phyloP scores from a whole-genome alignment of 2,329 filamentous ascomycete species.

The Penicillium sp. region DNA sequence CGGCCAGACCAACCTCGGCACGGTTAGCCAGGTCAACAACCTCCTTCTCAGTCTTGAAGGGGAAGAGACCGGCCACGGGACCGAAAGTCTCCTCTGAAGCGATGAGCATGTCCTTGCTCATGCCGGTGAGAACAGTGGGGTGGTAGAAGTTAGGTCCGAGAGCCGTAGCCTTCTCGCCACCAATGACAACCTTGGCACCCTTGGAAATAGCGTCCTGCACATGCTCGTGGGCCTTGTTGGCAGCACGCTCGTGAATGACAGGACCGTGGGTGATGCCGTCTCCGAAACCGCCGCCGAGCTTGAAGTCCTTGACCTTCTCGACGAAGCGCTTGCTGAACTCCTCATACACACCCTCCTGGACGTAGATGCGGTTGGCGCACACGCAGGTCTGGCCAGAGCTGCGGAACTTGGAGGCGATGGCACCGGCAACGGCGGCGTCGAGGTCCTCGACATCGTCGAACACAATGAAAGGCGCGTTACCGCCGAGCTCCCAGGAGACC shows the following conservation, averaged over 20 bases:
- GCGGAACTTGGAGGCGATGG: constrained; percentile 85
- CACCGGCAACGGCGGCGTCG: constrained; percentile 76
- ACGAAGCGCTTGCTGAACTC: constrained; percentile 55
- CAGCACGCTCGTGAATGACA: constrained; percentile 71
- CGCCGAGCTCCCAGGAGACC: constrained; percentile 84
- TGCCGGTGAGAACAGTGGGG: constrained; percentile 81
- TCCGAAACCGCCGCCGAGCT: constrained; percentile 47
- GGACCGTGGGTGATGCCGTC: constrained; percentile 48
- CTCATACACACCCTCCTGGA: constrained; percentile 52
- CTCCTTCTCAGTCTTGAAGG: constrained; percentile 83
- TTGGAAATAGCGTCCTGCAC: constrained; percentile 74
- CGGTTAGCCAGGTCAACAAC: constrained; percentile 79
- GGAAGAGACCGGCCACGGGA: constrained; percentile 84
- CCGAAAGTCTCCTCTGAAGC: constrained; percentile 92
- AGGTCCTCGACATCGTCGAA: constrained; percentile 87
- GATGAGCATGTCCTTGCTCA: constrained; percentile 80
- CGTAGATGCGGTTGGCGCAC: constrained; percentile 61
- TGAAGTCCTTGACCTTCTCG: constrained; percentile 50
- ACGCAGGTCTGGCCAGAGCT: constrained; percentile 95
- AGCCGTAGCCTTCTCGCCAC: constrained; percentile 69
- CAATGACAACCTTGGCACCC: constrained; percentile 69
- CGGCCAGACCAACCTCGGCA: constrained; percentile 81
- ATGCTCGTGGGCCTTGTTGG: constrained; percentile 73
- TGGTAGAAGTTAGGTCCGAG: constrained; percentile 84
- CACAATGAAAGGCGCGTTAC: constrained; percentile 93